phyloP scores from a whole-genome alignment of 176 grass and related monocot species.

The Ensete ventricosum region DNA sequence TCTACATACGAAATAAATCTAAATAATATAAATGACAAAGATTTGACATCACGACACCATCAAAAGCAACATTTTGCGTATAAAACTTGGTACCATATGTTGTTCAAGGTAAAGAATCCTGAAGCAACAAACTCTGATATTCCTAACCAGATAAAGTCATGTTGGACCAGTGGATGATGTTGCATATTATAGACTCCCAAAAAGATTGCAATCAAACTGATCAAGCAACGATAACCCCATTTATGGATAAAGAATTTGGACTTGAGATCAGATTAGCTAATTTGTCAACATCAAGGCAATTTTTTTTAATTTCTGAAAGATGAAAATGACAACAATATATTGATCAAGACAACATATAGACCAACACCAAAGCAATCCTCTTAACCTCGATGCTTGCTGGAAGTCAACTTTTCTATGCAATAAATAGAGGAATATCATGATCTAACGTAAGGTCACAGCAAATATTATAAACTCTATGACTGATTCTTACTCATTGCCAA shows the following conservation, averaged over 20 bases:
- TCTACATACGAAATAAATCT: too few relatives aligned
- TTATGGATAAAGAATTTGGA: background rate
- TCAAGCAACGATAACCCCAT: background rate
- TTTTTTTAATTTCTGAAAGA: background rate
- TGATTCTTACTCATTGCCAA: too few relatives aligned
- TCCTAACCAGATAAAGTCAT: background rate
- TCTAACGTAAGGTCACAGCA: too few relatives aligned
- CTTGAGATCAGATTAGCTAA: background rate
- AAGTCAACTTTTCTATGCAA: background rate
- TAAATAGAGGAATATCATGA: too few relatives aligned
- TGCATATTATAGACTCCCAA: background rate
- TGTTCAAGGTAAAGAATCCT: background rate
- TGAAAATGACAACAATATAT: background rate
- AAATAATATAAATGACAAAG: too few relatives aligned
- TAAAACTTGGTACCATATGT: too few relatives aligned
- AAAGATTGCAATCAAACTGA: background rate
- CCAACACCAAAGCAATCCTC: background rate
- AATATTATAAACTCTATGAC: too few relatives aligned
- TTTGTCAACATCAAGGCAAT: background rate
- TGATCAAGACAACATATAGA: background rate
- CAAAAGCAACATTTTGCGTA: too few relatives aligned
- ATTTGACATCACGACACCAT: too few relatives aligned
- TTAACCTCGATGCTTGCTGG: background rate
- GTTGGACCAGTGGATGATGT: background rate
- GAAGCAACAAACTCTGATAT: background rate